phyloP scores from a whole-genome alignment of 345 rosid species.

The Psidium friedrichsthalianum region DNA sequence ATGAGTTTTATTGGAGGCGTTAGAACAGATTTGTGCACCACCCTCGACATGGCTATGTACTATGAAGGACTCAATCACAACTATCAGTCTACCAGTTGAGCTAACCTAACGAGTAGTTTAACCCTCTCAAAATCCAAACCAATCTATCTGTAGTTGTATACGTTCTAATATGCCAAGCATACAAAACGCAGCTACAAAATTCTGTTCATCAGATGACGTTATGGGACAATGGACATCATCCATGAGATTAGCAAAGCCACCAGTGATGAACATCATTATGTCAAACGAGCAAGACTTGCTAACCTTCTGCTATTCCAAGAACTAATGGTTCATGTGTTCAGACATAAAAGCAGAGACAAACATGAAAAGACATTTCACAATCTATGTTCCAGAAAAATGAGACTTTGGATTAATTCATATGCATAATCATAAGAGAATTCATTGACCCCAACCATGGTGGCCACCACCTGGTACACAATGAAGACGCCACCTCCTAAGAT shows the following conservation, averaged over 20 bases:
- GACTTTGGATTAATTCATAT: constrained; percentile 9
- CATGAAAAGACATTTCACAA: background rate
- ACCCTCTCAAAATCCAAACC: background rate
- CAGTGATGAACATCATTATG: background rate
- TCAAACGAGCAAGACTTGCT: background rate
- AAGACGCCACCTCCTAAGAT: constrained; percentile 57
- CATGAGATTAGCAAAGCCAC: background rate
- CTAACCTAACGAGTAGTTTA: background rate
- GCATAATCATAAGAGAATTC: constrained; percentile 65
- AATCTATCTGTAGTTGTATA: background rate
- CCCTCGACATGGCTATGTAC: background rate
- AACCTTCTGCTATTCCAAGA: background rate
- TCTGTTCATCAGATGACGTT: background rate
- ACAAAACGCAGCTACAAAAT: background rate
- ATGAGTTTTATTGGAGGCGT: background rate
- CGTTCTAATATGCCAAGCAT: background rate
- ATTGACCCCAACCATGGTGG: constrained; percentile 74
- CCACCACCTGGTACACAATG: constrained; percentile 63
- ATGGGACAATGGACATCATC: background rate
- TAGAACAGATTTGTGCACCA: background rate
- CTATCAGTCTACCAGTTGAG: background rate
- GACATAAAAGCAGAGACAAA: background rate
- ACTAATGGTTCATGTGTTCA: background rate
- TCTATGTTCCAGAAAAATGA: background rate
- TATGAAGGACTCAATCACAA: background rate